Evolutionary conservation across 805 yeast genomes (phyloP).

Genomic region (Myxozyma vanderwaltii): DNA sequence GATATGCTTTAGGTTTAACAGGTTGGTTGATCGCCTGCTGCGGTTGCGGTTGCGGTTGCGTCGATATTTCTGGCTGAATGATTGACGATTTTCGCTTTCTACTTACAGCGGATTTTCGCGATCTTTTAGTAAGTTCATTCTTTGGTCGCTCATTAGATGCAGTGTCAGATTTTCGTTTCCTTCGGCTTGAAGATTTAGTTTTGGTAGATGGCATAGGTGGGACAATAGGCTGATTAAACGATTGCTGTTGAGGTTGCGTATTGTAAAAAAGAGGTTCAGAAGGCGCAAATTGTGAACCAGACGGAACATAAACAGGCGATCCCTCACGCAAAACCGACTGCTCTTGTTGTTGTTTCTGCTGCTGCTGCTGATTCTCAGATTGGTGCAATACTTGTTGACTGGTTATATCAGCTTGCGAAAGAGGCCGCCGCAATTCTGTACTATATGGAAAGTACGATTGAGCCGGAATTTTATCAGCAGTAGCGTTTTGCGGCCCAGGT

Average conservation of each 20-base stretch:
- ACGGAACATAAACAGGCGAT: conserved; percentile 1
- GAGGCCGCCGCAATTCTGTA: neutral
- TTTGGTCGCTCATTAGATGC: neutral
- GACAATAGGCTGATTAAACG: neutral
- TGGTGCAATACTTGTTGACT: no score
- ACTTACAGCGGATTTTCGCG: neutral
- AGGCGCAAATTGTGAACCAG: conserved; percentile 2
- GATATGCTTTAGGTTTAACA: no score
- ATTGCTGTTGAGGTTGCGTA: no score
- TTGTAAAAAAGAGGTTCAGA: neutral
- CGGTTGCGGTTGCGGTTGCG: no score
- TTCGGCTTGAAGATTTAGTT: neutral
- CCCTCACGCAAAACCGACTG: neutral
- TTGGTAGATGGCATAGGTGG: neutral
- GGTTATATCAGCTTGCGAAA: neutral
- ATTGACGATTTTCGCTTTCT: neutral
- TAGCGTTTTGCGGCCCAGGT: neutral
- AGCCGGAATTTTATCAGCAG: neutral
- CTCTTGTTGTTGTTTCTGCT: neutral
- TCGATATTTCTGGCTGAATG: no score
- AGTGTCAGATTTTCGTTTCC: neutral
- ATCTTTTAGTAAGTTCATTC: neutral
- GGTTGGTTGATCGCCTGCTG: no score
- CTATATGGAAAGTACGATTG: neutral
- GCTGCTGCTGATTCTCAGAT: neutral